Evolutionary conservation across 805 yeast genomes (phyloP), one percentile per base, ranked within the genome.

Genomic region (Yarrowia yakushimensis): DNA sequence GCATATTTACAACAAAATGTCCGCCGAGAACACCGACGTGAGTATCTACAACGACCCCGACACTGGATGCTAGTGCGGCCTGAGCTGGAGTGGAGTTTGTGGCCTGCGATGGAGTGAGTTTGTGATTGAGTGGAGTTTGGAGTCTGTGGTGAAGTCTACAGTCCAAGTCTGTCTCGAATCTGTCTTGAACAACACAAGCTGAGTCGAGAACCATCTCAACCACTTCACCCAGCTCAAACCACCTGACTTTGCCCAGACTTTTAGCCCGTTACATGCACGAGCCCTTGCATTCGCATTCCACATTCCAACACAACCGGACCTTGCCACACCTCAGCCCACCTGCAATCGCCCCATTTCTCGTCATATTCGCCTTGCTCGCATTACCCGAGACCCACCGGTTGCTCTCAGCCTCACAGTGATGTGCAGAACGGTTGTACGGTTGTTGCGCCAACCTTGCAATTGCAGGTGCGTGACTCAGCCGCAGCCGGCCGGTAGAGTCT

Each of bases 401-500:
- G 55, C 55, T 48, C 55, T 48, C 55, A 48, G 55, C 55, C 55
- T 48, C 34, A 48, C 55, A 27, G 39, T n/a, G n/a, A 20, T 39
- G 27, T 37, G 27, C 39, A 22, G 28, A 28, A 28, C 36, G 18
- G 36, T 30, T 30, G 27, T 12, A 33, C 52, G 30, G 23, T 28
- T 45, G 28, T 36, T 13, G 27, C 30, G 36, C 17, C 52, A 45
- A 45, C 52, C 52, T 45, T 45, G 36, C 36, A 28, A 28, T 45
- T 45, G 52, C 52, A 30, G 4, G 20, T 31, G 39, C 39, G n/a
- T 15, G 55, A 48, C 39, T 48, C 55, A 48, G 55, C 55, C 55
- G 55, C 55, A 48, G 55, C 30, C n/a, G n/a, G 12, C 27, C 37
- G 37, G 30, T 30, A 3, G 43, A 22, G 27, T 17, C 18, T 20